These are phyloP conservation scores for Gyrodon lividus DNA, from an alignment of 768 basidiomycete species.

Conservation along the genomic window DNA sequence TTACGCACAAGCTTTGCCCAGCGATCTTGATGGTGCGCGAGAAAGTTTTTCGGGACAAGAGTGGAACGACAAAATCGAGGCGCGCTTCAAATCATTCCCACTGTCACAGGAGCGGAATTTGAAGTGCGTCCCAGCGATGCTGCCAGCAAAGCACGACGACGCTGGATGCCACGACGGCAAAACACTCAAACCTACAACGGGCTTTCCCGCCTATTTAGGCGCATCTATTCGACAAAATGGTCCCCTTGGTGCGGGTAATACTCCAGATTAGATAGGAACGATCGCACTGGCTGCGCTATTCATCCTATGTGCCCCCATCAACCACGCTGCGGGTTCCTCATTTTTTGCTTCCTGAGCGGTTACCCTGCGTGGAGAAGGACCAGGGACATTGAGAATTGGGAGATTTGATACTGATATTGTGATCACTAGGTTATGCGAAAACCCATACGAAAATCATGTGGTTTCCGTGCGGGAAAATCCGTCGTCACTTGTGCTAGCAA, in stretches of 20 bases:
- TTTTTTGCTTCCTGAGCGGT: slow-evolving; percentile 4
- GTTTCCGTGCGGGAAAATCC: slow-evolving; percentile 5
- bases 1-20: slow-evolving; percentile 11
- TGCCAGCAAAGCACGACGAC: neutral
- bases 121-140: neutral
- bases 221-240: neutral
- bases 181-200: neutral
- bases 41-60: neutral
- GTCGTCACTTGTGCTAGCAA: neutral
- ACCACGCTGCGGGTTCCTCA: slow-evolving; percentile 1
- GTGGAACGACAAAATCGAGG: neutral
- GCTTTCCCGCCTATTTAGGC: slow-evolving; percentile 14
- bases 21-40: neutral
- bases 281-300: too few species aligned
- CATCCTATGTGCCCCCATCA: neutral
- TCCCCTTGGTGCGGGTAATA: too few species aligned
- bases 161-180: neutral
- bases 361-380: slow-evolving; percentile 6
- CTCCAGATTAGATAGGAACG: too few species aligned
- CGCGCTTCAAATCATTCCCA: neutral
- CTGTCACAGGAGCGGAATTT: neutral
- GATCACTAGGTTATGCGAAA: slow-evolving; percentile 14
- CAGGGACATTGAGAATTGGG: slow-evolving; percentile 11
- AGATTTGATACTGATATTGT: slow-evolving; percentile 15
- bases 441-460: slow-evolving; percentile 16